These are phyloP conservation scores for Zymoseptoria pseudotritici DNA, from an alignment of 2,329 filamentous ascomycete species.

Conservation along the genomic window DNA sequence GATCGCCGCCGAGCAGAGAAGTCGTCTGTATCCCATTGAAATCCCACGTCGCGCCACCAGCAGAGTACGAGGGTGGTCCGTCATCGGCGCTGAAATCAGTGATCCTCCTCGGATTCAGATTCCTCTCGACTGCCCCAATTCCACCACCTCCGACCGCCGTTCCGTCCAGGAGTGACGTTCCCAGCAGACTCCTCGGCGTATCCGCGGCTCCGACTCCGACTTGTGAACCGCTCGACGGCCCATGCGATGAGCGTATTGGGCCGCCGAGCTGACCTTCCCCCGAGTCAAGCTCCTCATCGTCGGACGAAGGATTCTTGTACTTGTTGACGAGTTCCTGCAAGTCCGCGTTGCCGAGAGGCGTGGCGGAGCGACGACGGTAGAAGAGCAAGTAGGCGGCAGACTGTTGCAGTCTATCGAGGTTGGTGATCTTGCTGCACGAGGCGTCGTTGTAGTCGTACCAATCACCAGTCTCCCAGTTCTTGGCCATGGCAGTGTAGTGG, in stretches of 20 bases:
- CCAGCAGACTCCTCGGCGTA: constrained; percentile 8
- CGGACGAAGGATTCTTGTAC: constrained; percentile 43
- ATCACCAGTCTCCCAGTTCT: constrained; percentile 78
- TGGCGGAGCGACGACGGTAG: constrained; percentile 76
- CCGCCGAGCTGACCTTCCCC: constrained; percentile 84
- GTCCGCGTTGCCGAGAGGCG: constrained; percentile 69
- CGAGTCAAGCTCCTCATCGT: constrained; percentile 43
- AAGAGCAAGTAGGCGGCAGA: constrained; percentile 85
- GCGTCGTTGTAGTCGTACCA: constrained; percentile 99
- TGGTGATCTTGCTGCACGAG: constrained; percentile 16
- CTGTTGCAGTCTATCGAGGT: constrained; percentile 36
- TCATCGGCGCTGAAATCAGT: neutral
- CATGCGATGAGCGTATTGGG: constrained; percentile 69
- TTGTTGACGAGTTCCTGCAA: constrained; percentile 64
- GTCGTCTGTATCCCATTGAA: no score
- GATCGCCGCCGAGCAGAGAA: no score
- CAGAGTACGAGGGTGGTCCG: neutral
- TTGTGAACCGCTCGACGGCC: constrained; percentile 79
- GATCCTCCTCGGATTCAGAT: constrained; percentile 20
- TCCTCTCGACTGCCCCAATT: constrained; percentile 18
- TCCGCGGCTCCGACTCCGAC: constrained; percentile 55
- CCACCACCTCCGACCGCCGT: constrained; percentile 14
- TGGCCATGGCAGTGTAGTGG: constrained; percentile 91
- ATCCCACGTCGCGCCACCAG: neutral
- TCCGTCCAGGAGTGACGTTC: constrained; percentile 3